These are phyloP conservation scores for Salvia rosmarinus DNA, from an alignment of 257 asterid genomes.

Conservation along the genomic window DNA sequence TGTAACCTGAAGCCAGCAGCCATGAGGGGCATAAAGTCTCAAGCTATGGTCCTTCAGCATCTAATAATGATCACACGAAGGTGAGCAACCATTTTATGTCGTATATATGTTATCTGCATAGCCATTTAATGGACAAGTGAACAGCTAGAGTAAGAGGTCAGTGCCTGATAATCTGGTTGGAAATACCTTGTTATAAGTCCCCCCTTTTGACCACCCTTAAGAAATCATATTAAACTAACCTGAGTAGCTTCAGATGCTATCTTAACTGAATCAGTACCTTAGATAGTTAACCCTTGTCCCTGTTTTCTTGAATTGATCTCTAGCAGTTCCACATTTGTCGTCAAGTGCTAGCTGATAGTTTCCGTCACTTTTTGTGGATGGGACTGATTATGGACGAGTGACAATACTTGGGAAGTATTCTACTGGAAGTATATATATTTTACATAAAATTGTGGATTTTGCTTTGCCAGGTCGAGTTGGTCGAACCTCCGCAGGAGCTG, in stretches of 20 bases:
- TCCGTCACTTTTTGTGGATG: not conserved
- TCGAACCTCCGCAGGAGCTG: constrained; percentile 79
- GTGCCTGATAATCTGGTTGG: not conserved
- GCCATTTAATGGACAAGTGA: not conserved
- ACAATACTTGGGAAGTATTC: not conserved
- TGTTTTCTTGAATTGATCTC: not conserved
- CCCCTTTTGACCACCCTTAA: not conserved
- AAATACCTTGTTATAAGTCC: not conserved
- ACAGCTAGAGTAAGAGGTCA: not conserved
- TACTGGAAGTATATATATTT: not conserved
- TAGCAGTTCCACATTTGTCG: not conserved
- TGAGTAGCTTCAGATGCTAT: not conserved
- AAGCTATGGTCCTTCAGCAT: constrained; percentile 98
- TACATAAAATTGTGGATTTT: constrained; percentile 11
- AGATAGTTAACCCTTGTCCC: not conserved
- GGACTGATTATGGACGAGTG: not conserved
- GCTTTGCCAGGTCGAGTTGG: constrained; percentile 75
- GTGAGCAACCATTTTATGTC: constrained; percentile 41
- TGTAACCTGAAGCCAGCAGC: constrained; percentile 94
- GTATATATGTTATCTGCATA: not conserved
- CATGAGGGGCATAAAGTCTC: constrained; percentile 96
- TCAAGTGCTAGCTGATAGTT: not conserved
- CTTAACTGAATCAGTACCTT: not conserved
- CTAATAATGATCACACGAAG: constrained; percentile 71
- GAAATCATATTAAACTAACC: not conserved